Base-by-base conservation (phyloP, 441 rosid species). In the Adansonia gregorii region DNA sequence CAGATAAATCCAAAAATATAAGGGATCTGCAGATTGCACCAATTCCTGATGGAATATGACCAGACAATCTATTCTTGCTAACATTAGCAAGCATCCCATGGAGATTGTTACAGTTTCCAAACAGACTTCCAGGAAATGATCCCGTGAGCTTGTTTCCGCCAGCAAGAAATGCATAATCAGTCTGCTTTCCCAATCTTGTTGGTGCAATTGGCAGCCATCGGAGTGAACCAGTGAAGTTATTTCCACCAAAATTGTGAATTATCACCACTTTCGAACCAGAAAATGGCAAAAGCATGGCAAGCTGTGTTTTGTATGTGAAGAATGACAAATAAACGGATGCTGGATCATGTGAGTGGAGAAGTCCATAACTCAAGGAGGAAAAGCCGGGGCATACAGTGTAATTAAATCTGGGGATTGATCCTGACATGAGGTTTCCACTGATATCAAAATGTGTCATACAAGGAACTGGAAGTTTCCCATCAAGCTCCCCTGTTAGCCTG, bases 381-480 rank as follows among this genome's bases (percentile, higher is more conserved):
- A 82, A 52, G 20, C 79, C 73, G 69, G 82, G 83, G 72, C 90
- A 87, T 65, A 24, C 77, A 67, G 77, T 79, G 70, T 65, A 59
- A 51, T 76, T 61, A 83, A 89, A 89, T 56, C 76, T 76, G 22
- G 90, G 89, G 58, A 88, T 85, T 6, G 78, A 60, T 75, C 92
- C 93, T 0, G 87, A 85, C 66, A 90, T 75, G 61, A 80, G 48
- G 79, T 90, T 90, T 54, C 86, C 79, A 61, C 92, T 86, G 20
- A 86, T 82, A 72, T 88, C 87, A 78, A 90, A 88, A 39, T 82
- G 71, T 51, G 81, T 82, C 87, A 88, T 86, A 71, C 92, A 90
- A 6, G 93, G 93, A 77, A 90, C 87, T 0, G 78, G 67, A 75
- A 87, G 81, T 70, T 81, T 84, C 76, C 66, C 70, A 24, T 75